phyloP scores from a whole-genome alignment of 495 filamentous ascomycete species.

The Aspergillus ostianus region DNA sequence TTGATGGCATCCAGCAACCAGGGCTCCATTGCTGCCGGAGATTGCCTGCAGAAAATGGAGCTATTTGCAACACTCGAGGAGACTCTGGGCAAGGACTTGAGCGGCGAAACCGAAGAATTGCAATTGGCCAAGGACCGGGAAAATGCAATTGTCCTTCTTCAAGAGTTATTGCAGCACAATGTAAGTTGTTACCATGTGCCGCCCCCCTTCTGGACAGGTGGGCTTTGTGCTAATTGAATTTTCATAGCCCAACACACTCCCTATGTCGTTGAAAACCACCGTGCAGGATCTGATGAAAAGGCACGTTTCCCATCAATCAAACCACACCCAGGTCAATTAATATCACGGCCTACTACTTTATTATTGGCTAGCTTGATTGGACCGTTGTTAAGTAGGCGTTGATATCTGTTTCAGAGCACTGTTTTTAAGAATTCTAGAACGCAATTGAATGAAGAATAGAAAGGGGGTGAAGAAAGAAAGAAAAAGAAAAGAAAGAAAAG shows the following conservation, averaged over 20 bases:
- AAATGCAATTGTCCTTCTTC: slow-evolving; percentile 62
- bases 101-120: slow-evolving; percentile 24
- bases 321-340: slow-evolving; percentile 1
- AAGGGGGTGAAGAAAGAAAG: too few species aligned
- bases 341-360: not conserved
- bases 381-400: not conserved
- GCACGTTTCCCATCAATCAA: slow-evolving; percentile 25
- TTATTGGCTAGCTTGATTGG: slow-evolving; percentile 3
- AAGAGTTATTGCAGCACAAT: slow-evolving; percentile 55
- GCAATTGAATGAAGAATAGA: too few species aligned
- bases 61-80: slow-evolving; percentile 48
- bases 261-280: slow-evolving; percentile 22
- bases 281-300: slow-evolving; percentile 31
- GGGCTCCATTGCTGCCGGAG: slow-evolving; percentile 51
- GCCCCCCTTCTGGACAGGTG: not conserved
- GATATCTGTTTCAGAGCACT: not conserved
- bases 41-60: slow-evolving; percentile 48
- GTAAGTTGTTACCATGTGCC: slow-evolving; percentile 28
- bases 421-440: too few species aligned
- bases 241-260: slow-evolving; percentile 30
- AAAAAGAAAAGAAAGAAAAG: too few species aligned
- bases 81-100: slow-evolving; percentile 41
- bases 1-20: slow-evolving; percentile 57
- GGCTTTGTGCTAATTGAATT: slow-evolving; percentile 10
- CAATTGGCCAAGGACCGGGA: slow-evolving; percentile 53